phyloP scores from a whole-genome alignment of 352 stramenopile species.

The Pythium aristosporum region DNA sequence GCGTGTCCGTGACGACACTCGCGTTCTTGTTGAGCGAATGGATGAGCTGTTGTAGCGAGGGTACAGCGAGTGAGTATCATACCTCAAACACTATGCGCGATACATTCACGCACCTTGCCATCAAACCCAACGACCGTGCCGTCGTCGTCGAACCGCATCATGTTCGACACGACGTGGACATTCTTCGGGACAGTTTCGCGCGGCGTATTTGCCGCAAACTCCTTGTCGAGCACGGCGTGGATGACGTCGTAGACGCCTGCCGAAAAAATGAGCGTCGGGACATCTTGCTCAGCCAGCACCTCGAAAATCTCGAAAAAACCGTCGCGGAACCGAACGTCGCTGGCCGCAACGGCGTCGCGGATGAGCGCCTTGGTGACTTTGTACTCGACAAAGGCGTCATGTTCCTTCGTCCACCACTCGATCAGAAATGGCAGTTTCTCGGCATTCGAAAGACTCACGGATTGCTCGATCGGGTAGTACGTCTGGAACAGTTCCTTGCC shows the following conservation, averaged over 20 bases:
- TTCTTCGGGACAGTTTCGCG: conserved; percentile 40
- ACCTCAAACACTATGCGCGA: no score
- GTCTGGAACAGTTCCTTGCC: conserved; percentile 54
- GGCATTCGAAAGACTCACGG: conserved; percentile 40
- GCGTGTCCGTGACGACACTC: conserved; percentile 55
- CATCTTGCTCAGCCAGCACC: conserved; percentile 45
- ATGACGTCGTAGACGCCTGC: conserved; percentile 80
- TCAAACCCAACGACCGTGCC: conserved; percentile 47
- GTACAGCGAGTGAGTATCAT: no score
- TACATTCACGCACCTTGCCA: conserved; percentile 37
- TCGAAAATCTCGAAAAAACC: conserved; percentile 70
- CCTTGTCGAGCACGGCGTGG: conserved; percentile 56
- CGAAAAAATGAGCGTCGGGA: conserved; percentile 76
- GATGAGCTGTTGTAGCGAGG: conserved; percentile 38
- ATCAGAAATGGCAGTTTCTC: conserved; percentile 75
- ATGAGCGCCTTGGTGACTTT: conserved; percentile 46
- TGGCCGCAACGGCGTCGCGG: conserved; percentile 37
- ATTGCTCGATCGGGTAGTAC: conserved; percentile 75
- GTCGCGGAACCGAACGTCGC: conserved; percentile 55
- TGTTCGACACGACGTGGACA: conserved; percentile 81
- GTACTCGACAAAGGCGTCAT: conserved; percentile 56
- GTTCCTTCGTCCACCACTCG: conserved; percentile 61
- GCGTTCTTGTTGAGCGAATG: conserved; percentile 83
- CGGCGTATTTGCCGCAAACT: conserved; percentile 40
- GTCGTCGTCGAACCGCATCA: conserved; percentile 68